phyloP scores from a whole-genome alignment of 1,284 basidiomycete species.

The Boletus smithii region DNA sequence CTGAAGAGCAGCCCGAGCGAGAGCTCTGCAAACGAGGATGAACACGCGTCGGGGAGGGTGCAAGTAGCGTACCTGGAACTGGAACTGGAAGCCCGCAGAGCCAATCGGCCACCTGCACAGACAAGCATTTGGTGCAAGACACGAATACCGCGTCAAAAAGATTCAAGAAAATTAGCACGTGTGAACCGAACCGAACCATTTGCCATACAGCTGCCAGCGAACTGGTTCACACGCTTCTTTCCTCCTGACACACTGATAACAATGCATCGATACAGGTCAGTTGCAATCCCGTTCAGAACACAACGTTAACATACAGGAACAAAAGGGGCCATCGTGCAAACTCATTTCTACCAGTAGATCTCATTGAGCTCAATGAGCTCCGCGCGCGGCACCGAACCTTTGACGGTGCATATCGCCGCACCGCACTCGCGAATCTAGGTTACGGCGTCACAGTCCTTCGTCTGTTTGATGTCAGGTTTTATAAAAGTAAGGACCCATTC shows the following conservation, averaged over 20 bases:
- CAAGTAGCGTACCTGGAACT: slow-evolving; percentile 24
- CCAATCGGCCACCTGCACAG: slow-evolving; percentile 24
- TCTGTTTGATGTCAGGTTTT: slow-evolving; percentile 71
- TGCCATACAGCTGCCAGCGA: no score
- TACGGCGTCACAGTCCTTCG: slow-evolving; percentile 73
- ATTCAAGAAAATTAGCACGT: slow-evolving; percentile 7
- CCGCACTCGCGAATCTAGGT: slow-evolving; percentile 70
- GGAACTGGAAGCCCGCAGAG: no score
- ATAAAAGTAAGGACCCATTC: slow-evolving; percentile 49
- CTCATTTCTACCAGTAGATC: slow-evolving; percentile 57
- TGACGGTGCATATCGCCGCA: slow-evolving; percentile 76
- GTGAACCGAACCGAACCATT: slow-evolving; percentile 24
- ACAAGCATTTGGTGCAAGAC: slow-evolving; percentile 20
- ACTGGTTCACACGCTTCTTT: slow-evolving; percentile 20
- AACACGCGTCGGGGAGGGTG: slow-evolving; percentile 6
- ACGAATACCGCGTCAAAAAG: slow-evolving; percentile 3
- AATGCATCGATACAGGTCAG: slow-evolving; percentile 31
- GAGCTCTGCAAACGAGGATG: slow-evolving; percentile 11
- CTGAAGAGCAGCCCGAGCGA: slow-evolving; percentile 10
- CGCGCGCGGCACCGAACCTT: slow-evolving; percentile 78
- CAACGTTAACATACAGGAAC: background rate
- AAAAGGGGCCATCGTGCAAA: slow-evolving; percentile 56
- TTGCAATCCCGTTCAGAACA: background rate
- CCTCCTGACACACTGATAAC: slow-evolving; percentile 18
- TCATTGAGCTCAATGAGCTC: slow-evolving; percentile 68